These are phyloP conservation scores for Teunomyces kruisii DNA, from an alignment of 805 yeast genomes.

Conservation along the genomic window DNA sequence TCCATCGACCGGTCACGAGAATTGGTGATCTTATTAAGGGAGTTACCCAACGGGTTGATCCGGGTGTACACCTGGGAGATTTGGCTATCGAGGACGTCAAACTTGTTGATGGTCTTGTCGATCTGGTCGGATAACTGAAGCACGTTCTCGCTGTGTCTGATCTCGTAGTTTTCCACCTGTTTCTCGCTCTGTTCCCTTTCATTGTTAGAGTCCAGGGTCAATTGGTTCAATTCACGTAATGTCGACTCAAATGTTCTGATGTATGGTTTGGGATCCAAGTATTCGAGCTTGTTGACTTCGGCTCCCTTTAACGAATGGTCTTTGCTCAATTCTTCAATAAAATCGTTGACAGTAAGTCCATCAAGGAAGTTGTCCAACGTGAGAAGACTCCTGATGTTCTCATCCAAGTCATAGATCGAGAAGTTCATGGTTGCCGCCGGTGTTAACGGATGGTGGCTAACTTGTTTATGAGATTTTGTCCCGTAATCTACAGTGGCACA, in stretches of 20 bases:
- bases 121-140: constrained; percentile 52
- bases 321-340: constrained; percentile 74
- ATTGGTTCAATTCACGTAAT: constrained; percentile 62
- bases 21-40: constrained; percentile 63
- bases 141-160: constrained; percentile 67
- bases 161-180: constrained; percentile 60
- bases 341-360: constrained; percentile 73
- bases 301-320: constrained; percentile 57
- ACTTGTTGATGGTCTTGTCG: constrained; percentile 45
- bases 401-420: constrained; percentile 61
- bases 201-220: constrained; percentile 55
- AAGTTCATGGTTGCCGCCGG: constrained; percentile 31
- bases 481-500: too few relatives aligned
- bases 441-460: neutral
- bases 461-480: constrained; percentile 2
- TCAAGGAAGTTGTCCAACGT: constrained; percentile 63
- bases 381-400: constrained; percentile 55
- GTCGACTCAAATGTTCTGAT: constrained; percentile 91
- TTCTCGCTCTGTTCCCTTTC: constrained; percentile 52
- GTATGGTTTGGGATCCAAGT: constrained; percentile 89
- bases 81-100: constrained; percentile 49
- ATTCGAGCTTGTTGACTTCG: constrained; percentile 51
- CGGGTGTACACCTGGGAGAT: constrained; percentile 57
- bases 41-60: constrained; percentile 69
- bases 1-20: constrained; percentile 72